Evolutionary conservation across 73 alveolate genomes (phyloP), one percentile per base, ranked within the genome.

Genomic region (Tetrahymena borealis): DNA sequence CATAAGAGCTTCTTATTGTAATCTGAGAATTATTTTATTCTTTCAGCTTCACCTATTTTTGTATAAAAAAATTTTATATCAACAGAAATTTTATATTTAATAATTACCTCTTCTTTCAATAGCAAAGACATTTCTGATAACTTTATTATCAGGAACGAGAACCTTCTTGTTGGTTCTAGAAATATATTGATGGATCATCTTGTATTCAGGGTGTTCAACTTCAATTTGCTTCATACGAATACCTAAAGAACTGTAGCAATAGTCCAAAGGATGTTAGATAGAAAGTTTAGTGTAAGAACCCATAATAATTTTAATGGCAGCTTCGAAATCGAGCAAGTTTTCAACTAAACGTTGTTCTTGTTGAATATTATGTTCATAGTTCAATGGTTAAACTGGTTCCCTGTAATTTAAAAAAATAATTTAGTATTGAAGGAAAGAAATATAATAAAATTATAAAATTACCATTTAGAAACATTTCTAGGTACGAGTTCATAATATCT

Each of bases 251-350:
- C 96, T 60, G 92, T 94, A 96, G 35, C 97, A 92, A 94, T 98
- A 98, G 91, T 98, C 99, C 77, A 97, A 94, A 39, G 99, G 99
- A 95, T 98, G 97, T 43, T 95, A 94, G 35, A 92, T 92, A 32
- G 91, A 24, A 90, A 94, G 43, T 60, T 94, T 95, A 77, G 90
- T 78, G 37, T 93, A 95, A 10, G 99, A 99, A 33, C 98, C 99
- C 13, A 98, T 95, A 15, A 98, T 95, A 39, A 98, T 96, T 91
- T 97, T 98, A 7, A 97, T 95, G 11, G 99, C 98, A 60, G 39
- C 96, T 94, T 98, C 99, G 39, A 98, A 94, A 91, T 98, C 95
- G 10, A 97, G 92, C 39, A 98, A 96, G 41, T 94, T 91, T 38
- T 96, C 99, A 31, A 98, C 90, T 42, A 94, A 92, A 38, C 96